These are phyloP conservation scores for Hymenoscyphus scutula DNA, from an alignment of 2,329 filamentous ascomycete species.

Conservation along the genomic window DNA sequence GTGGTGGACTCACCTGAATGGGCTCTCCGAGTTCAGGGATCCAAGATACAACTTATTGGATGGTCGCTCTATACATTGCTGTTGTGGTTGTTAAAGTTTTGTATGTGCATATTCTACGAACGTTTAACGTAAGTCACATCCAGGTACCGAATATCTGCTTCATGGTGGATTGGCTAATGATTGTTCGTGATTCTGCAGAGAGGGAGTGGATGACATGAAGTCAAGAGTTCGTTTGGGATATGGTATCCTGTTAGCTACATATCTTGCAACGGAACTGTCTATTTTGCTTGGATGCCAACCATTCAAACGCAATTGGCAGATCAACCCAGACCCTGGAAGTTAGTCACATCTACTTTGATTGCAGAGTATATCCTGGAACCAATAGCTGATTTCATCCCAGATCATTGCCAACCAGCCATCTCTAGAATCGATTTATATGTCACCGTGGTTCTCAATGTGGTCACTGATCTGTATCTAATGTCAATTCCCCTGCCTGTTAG, in stretches of 20 bases:
- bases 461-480: conserved; percentile 57
- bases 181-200: not conserved
- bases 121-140: conserved; percentile 45
- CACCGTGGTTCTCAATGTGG: conserved; percentile 51
- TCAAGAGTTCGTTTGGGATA: conserved; percentile 50
- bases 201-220: conserved; percentile 40
- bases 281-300: conserved; percentile 53
- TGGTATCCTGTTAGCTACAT: conserved; percentile 47
- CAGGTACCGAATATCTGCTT: not conserved
- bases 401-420: conserved; percentile 50
- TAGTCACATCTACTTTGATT: conserved; percentile 5
- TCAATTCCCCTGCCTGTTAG: conserved; percentile 54
- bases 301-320: conserved; percentile 56
- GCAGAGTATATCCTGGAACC: too few relatives aligned
- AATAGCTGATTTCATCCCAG: conserved; percentile 26
- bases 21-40: conserved; percentile 48
- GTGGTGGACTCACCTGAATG: conserved; percentile 46
- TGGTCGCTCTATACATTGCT: conserved; percentile 54
- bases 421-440: conserved; percentile 51
- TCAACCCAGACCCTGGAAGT: conserved; percentile 55
- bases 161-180: not conserved
- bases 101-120: conserved; percentile 55
- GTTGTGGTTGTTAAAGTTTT: conserved; percentile 52
- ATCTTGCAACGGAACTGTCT: conserved; percentile 47
- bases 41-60: conserved; percentile 51